Evolutionary conservation across 345 rosid species (phyloP).

Genomic region (Sapria himalayana): DNA sequence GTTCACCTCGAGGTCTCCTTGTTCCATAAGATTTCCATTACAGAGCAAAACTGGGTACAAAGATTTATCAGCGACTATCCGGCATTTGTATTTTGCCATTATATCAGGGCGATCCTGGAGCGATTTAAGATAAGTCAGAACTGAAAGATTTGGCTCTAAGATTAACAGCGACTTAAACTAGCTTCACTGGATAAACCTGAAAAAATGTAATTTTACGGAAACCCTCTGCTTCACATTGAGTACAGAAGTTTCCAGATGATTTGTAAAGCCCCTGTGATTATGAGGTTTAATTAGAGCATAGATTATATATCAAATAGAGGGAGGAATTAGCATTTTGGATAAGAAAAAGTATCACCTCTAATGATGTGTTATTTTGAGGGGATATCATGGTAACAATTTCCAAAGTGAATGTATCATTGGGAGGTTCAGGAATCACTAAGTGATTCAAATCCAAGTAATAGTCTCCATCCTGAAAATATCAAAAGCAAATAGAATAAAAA

Average conservation of each 20-base stretch:
- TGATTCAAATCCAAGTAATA: conserved; percentile 42
- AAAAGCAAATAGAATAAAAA: not conserved
- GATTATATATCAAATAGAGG: not conserved
- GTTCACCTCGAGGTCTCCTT: conserved; percentile 62
- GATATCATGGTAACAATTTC: conserved; percentile 66
- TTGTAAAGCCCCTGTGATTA: conserved; percentile 70
- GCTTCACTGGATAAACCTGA: conserved; percentile 31
- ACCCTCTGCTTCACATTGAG: conserved; percentile 99
- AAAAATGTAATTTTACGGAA: conserved; percentile 83
- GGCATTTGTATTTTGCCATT: conserved; percentile 85
- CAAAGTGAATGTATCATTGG: conserved; percentile 36
- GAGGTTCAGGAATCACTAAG: conserved; percentile 48
- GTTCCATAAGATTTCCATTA: conserved; percentile 75
- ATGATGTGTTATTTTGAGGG: conserved; percentile 83
- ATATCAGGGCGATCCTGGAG: conserved; percentile 89
- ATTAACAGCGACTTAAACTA: too few species aligned
- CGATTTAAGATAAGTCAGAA: conserved; percentile 5
- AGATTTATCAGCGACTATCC: conserved; percentile 78
- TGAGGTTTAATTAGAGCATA: not conserved
- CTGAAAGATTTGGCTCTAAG: too few species aligned
- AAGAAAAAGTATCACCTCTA: conserved; percentile 31
- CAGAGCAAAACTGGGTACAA: conserved; percentile 75
- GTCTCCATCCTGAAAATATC: conserved; percentile 34
- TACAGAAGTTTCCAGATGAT: conserved; percentile 85
- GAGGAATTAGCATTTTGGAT: not conserved